Base-by-base conservation (phyloP, 1,284 basidiomycete species). In the Neolentinus lepideus region DNA sequence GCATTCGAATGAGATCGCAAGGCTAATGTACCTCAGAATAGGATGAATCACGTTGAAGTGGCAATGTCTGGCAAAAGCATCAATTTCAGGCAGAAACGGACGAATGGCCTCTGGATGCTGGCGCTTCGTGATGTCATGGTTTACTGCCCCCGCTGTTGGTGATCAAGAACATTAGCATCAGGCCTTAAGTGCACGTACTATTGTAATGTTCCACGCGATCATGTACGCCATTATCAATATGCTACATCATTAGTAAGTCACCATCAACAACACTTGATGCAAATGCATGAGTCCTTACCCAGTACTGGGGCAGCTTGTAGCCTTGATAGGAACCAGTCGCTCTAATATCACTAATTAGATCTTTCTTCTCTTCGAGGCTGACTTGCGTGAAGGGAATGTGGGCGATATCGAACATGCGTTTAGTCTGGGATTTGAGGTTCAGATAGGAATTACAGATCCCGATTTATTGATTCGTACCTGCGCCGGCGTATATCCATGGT, bases 351-450 rank as follows among this genome's bases (percentile, higher is more conserved):
- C 67, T 75, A 19, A 66, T 68, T 61, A 82, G 83, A 21, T 64
- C 64, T 53, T 67, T 62, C 66, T 88, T 88, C 63, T 89, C 86
- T 43, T 80, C 78, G 0, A 75, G 71, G 4, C 64, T 59, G 1
- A 85, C 81, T 43, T 70, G 67, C 0, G 75, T 62, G 60, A 89
- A 83, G 0, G 84, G 77, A 12, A 85, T 60, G 58, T 88, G 76
- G n/a, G 81, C 83, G 53, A 88, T 81, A 61, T 84, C 80, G 56
- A 85, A 79, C 43, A 85, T 76, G 27, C 82, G 73, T 19, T 75
- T 69, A 12, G 71, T 79, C 66, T 67, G 38, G n/a, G 36, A 19
- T 3, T 19, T 10, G 2, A 51, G 46, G 21, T 35, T 14, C 16
- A 25, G n/a, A 33, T 25, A 45, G 9, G 47, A 50, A 4, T 21